These are phyloP conservation scores for Globisporangium paroecandrum DNA, from an alignment of 352 stramenopile species.

Conservation along the genomic window DNA sequence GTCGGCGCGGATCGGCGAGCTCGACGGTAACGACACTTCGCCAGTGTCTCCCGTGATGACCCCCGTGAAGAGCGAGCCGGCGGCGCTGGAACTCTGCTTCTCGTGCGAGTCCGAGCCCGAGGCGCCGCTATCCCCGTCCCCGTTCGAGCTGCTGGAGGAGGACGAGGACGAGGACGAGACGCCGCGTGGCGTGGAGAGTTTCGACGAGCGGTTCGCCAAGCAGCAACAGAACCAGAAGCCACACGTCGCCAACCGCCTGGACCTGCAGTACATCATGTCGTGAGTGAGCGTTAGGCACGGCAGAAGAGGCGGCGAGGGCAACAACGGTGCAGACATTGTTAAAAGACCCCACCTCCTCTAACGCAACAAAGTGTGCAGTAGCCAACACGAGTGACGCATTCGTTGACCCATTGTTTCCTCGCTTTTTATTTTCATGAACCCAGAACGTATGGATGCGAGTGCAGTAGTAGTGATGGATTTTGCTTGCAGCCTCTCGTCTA, in stretches of 20 bases:
- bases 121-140: background rate
- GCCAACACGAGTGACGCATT: background rate
- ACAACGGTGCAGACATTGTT: background rate
- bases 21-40: conserved; percentile 1
- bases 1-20: conserved; percentile 18
- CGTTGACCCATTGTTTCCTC: background rate
- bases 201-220: background rate
- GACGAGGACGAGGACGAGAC: conserved; percentile 9
- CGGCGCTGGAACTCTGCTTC: background rate
- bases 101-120: conserved; percentile 8
- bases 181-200: background rate
- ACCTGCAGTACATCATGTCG: conserved; percentile 21
- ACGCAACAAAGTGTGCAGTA: background rate
- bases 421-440: no score
- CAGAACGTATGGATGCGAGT: no score
- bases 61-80: background rate
- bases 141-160: conserved; percentile 17
- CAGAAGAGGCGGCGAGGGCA: background rate
- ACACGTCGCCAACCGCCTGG: conserved; percentile 9
- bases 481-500: no score
- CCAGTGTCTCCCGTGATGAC: background rate
- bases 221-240: background rate
- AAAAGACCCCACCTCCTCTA: background rate
- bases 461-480: no score
- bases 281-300: conserved; percentile 10